Evolutionary conservation across 2,329 filamentous ascomycete species (phyloP).

Genomic region (Aureobasidium sp.): DNA sequence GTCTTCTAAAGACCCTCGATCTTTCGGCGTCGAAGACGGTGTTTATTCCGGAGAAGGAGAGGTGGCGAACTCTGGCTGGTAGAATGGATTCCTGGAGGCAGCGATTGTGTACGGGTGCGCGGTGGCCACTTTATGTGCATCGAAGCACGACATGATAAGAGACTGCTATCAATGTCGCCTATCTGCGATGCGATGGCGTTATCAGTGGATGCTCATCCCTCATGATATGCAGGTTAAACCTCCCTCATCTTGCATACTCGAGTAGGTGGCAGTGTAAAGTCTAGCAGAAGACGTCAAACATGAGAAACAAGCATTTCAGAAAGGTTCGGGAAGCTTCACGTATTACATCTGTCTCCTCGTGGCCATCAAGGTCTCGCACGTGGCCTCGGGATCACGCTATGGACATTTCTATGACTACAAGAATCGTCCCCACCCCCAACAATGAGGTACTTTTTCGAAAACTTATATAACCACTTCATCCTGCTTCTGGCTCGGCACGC

Average conservation of each 20-base stretch:
- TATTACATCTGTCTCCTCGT: background rate
- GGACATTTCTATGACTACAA: conserved; percentile 12
- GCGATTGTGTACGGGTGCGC: background rate
- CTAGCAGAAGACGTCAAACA: background rate
- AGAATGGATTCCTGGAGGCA: background rate
- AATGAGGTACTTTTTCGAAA: background rate
- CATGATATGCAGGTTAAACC: background rate
- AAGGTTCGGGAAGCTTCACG: background rate
- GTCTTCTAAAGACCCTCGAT: background rate
- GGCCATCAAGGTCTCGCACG: conserved; percentile 9
- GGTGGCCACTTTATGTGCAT: background rate
- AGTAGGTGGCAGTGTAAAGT: background rate
- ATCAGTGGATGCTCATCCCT: background rate
- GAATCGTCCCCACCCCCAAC: background rate
- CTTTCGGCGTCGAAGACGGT: background rate
- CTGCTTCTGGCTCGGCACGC: background rate
- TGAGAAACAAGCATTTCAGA: background rate
- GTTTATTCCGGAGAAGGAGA: background rate
- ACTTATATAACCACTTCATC: background rate
- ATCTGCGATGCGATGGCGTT: conserved; percentile 10
- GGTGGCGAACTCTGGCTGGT: background rate
- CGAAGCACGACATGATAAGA: conserved; percentile 1
- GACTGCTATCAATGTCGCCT: background rate
- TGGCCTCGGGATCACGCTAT: conserved; percentile 9
- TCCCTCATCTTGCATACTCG: background rate